Percentiles rank a stretch among this genome's conserved stretches.
Conservation (phyloP, 495 filamentous ascomycete genomes). For the Xylaria palmicola region DNA sequence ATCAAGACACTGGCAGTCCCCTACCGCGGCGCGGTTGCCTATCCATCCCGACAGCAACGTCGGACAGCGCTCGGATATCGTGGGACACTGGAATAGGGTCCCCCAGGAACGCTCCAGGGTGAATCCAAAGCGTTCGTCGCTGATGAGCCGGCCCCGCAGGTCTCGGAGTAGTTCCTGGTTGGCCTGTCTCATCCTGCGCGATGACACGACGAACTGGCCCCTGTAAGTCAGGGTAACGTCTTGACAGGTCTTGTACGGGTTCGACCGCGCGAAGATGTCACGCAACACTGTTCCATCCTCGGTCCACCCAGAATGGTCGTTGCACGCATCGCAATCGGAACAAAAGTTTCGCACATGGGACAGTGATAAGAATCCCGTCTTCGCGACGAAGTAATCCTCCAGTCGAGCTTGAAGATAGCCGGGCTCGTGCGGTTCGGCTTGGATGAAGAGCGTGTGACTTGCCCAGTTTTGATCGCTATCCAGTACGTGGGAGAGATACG, state of each 20-base stretch:
- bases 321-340: slow-evolving; percentile 12
- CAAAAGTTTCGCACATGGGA: slow-evolving; percentile 16
- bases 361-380: slow-evolving; percentile 16
- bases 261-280: slow-evolving; percentile 14
- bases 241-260: slow-evolving; percentile 10
- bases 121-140: slow-evolving; percentile 10
- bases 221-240: slow-evolving; percentile 13
- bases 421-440: slow-evolving; percentile 15
- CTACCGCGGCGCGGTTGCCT: slow-evolving; percentile 9
- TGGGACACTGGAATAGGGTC: slow-evolving; percentile 16
- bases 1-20: slow-evolving; percentile 18
- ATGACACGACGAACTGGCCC: slow-evolving; percentile 16
- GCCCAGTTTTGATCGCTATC: slow-evolving; percentile 15
- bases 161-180: slow-evolving; percentile 7
- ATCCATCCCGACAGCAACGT: slow-evolving; percentile 16
- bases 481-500: slow-evolving; percentile 13
- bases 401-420: slow-evolving; percentile 14
- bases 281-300: slow-evolving; percentile 1
- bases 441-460: slow-evolving; percentile 17
- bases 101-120: slow-evolving; percentile 14
- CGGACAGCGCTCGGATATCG: slow-evolving; percentile 18
- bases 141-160: not conserved
- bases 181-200: slow-evolving; percentile 15
- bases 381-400: slow-evolving; percentile 14
- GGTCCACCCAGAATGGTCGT: slow-evolving; percentile 16